Evolutionary conservation across 2,329 filamentous ascomycete species (phyloP).

Genomic region (Colletotrichum sublineola): DNA sequence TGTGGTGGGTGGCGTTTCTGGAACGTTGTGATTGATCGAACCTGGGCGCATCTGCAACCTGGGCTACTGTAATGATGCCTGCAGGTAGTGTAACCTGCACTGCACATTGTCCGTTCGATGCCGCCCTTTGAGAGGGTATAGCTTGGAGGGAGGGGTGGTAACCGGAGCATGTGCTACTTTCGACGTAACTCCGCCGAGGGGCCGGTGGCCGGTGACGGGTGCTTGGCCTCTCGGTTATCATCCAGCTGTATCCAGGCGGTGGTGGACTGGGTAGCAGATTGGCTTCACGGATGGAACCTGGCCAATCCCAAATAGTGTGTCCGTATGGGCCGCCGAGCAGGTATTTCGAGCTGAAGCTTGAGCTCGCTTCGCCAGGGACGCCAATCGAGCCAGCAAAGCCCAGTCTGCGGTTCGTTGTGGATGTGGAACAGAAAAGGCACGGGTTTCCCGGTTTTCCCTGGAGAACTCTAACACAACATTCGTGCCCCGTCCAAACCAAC

Average conservation of each 20-base stretch:
- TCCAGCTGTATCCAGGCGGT: slow-evolving; percentile 15
- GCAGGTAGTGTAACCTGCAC: slow-evolving; percentile 33
- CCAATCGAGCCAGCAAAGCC: slow-evolving; percentile 28
- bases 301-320: neutral
- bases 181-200: slow-evolving; percentile 10
- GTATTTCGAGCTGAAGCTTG: slow-evolving; percentile 12
- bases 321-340: slow-evolving; percentile 4
- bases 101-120: slow-evolving; percentile 25
- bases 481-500: neutral
- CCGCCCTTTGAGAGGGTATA: slow-evolving; percentile 8
- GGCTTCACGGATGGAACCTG: slow-evolving; percentile 22
- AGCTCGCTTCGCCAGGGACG: slow-evolving; percentile 30
- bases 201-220: slow-evolving; percentile 24
- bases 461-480: slow-evolving; percentile 6
- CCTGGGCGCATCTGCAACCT: slow-evolving; percentile 32
- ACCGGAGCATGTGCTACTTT: slow-evolving; percentile 33
- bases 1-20: slow-evolving; percentile 29
- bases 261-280: slow-evolving; percentile 15
- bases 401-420: slow-evolving; percentile 17
- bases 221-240: slow-evolving; percentile 21
- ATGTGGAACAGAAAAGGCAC: neutral
- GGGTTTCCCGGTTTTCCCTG: neutral
- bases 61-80: slow-evolving; percentile 32
- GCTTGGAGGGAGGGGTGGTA: neutral
- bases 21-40: slow-evolving; percentile 27